Evolutionary conservation across 1,139 yeast species (phyloP).

Genomic region (Saccharomycopsis hybrid): DNA sequence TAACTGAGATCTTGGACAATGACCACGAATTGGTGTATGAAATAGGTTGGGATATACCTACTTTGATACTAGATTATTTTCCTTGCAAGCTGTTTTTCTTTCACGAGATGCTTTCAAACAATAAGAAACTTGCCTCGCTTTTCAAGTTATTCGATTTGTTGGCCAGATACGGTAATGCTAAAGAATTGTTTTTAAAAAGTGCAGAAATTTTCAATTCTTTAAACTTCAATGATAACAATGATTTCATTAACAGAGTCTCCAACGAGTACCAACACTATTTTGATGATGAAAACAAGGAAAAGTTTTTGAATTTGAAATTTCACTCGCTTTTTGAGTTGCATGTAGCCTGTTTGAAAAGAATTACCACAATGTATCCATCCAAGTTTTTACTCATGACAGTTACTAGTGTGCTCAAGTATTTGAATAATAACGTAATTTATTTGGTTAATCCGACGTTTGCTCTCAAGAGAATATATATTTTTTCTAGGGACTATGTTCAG

Average conservation of each 20-base stretch:
- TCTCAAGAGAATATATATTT: slow-evolving; percentile 53
- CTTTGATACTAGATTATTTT: slow-evolving; percentile 42
- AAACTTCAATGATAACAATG: slow-evolving; percentile 25
- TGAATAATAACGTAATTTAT: slow-evolving; percentile 35
- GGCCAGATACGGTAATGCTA: slow-evolving; percentile 65
- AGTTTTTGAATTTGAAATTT: slow-evolving; percentile 48
- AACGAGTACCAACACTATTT: slow-evolving; percentile 10
- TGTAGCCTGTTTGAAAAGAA: slow-evolving; percentile 42
- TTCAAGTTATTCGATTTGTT: slow-evolving; percentile 52
- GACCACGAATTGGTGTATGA: slow-evolving; percentile 50
- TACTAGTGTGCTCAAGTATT: slow-evolving; percentile 46
- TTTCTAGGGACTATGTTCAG: slow-evolving; percentile 58
- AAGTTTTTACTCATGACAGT: slow-evolving; percentile 65
- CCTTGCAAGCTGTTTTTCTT: slow-evolving; percentile 24
- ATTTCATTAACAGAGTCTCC: slow-evolving; percentile 2
- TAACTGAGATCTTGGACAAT: slow-evolving; percentile 38
- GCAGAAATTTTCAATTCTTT: slow-evolving; percentile 52
- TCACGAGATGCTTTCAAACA: slow-evolving; percentile 19
- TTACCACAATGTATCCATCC: slow-evolving; percentile 67
- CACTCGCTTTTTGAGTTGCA: slow-evolving; percentile 60
- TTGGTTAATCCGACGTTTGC: slow-evolving; percentile 37
- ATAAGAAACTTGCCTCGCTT: slow-evolving; percentile 27
- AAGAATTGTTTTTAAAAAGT: slow-evolving; percentile 64
- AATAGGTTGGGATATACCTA: slow-evolving; percentile 87
- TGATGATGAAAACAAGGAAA: slow-evolving; percentile 26